Percentiles rank a stretch among this genome's conserved stretches.
phyloP scores from a whole-genome alignment of 1,284 basidiomycete species.

The Marasmius sp. region DNA sequence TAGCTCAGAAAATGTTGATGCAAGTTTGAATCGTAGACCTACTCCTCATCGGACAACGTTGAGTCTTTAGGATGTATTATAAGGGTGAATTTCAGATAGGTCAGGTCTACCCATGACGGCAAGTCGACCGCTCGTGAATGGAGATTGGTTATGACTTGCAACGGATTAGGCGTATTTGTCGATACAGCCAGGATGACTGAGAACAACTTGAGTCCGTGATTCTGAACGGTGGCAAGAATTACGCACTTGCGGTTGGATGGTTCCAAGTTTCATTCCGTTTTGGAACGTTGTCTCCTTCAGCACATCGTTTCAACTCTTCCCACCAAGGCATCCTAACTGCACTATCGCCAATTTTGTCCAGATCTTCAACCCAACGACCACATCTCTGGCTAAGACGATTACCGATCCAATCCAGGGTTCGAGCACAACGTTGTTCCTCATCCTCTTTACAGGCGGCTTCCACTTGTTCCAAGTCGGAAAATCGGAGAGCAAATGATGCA shows the following conservation, averaged over 20 bases:
- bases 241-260: slow-evolving; percentile 75
- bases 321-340: slow-evolving; percentile 73
- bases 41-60: slow-evolving; percentile 76
- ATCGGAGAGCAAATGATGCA: slow-evolving; percentile 67
- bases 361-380: slow-evolving; percentile 65
- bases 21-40: slow-evolving; percentile 29
- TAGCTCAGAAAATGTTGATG: slow-evolving; percentile 13
- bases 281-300: slow-evolving; percentile 73
- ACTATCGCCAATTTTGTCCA: slow-evolving; percentile 41
- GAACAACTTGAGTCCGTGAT: slow-evolving; percentile 11
- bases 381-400: slow-evolving; percentile 62
- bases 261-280: slow-evolving; percentile 76
- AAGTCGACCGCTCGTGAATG: slow-evolving; percentile 65
- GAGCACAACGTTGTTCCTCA: slow-evolving; percentile 70
- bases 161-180: slow-evolving; percentile 71
- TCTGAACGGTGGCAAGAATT: neutral
- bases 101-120: slow-evolving; percentile 75
- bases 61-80: slow-evolving; percentile 74
- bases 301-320: slow-evolving; percentile 75
- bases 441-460: slow-evolving; percentile 72
- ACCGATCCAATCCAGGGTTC: slow-evolving; percentile 80
- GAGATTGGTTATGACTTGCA: slow-evolving; percentile 71
- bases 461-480: slow-evolving; percentile 70
- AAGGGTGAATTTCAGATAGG: slow-evolving; percentile 66
- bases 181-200: slow-evolving; percentile 77